Evolutionary conservation across 352 stramenopile species (phyloP), one percentile per base, ranked within the genome.

Genomic region (Phytophthora lateralis): DNA sequence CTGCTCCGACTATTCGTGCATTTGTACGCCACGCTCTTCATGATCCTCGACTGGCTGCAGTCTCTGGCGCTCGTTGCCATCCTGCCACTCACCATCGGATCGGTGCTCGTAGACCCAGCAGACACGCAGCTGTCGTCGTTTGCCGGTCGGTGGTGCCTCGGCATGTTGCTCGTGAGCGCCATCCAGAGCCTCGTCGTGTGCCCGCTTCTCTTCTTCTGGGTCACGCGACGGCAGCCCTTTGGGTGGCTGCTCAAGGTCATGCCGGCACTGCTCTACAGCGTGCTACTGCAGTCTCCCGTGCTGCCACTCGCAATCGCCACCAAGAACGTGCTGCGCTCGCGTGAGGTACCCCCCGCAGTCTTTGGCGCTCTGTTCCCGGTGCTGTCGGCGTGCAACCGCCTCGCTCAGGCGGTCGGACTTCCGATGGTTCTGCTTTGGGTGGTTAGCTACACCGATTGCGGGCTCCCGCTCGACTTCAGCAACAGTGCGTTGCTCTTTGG

Each of bases 351-450:
- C 10, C 69, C 75, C 1, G 60, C 67, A 4, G 66, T 93, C 9
- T 89, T 88, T 41, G 76, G 77, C 6, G 79, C 70, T 4, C 55
- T 90, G n/a, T 87, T 89, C 34, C 80, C 84, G 4, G 45, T 88
- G 15, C 62, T 90, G 6, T 67, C 69, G 8, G 80, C 77, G 6
- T 56, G 84, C 54, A 86, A 90, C 60, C 75, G 75, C 18, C 71
- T 71, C 39, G 72, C 73, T 18, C 79, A 84, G 44, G 69, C 76
- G 0, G 35, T 89, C 3, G 66, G 63, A 9, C 48, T 85, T 7
- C 82, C 84, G 2, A 55, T 76, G n/a, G 69, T 63, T 2, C 26
- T 91, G 10, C 32, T 84, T 17, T 93, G 80, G 57, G 64, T 85
- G 11, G 69, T 74, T 0, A 69, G 68, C 42, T 87, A 81, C 49